Base-by-base conservation (phyloP, 257 asterid species). In the Nicotiana paniculata region DNA sequence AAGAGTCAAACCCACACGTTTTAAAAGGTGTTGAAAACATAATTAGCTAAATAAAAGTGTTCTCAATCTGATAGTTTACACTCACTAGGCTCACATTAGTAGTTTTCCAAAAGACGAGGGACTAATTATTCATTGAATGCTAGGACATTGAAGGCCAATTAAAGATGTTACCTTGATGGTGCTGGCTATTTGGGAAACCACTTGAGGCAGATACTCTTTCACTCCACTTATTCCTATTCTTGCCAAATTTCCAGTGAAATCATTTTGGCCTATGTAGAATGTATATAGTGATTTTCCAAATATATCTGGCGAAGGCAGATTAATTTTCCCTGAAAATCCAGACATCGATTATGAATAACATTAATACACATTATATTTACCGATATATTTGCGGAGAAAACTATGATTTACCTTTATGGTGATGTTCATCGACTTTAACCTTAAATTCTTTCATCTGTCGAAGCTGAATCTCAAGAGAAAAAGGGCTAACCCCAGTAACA, bases 231-330 rank as follows among this genome's bases (percentile, higher is more conserved):
- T 58, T 11, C 97, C 91, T 18, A 88, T 46, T 13, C 86, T 81
- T 16, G 85, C 86, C 67, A 90, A 69, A 82, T 86, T 81, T 65
- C 87, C 84, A 6, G 96, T 87, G 82, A 93, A 86, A 80, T 93
- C 97, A 63, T 92, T 86, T 82, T 91, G 98, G 68, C 98, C 98
- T 37, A 89, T 89, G 84, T 88, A 88, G 89, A 93, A 90, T 64
- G 89, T 86, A 82, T 89, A 93, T 13, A 92, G 86, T 57, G 97
- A 85, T 32, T 90, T 91, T 28, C 92, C 91, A 57, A 93, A 92
- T 88, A 90, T 84, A 84, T 84, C 82, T 1, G 92, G 89, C 8
- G 83, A 81, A n/a, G 97, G 97, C 76, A 93, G 89, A 63, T 86
- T 82, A 58, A 83, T 77, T 57, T 78, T 78, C 62, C 87, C 92